Percentiles rank a stretch among this genome's conserved stretches.
These are phyloP conservation scores for Penstemon eatonii DNA, from an alignment of 257 asterid genomes.

Conservation along the genomic window DNA sequence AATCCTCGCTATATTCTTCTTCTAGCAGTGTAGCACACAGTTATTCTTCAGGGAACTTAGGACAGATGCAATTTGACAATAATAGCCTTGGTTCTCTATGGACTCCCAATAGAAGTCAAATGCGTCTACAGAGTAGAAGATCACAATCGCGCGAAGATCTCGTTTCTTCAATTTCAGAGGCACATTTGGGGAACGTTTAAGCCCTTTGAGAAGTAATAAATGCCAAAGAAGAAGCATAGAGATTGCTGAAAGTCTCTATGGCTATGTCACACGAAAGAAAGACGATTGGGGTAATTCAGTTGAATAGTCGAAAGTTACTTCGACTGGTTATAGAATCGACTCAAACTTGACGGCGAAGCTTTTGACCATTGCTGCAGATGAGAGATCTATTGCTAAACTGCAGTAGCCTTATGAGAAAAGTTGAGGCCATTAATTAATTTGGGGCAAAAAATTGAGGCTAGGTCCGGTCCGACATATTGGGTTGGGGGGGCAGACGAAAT, in stretches of 20 bases:
- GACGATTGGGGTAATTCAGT: slow-evolving; percentile 2
- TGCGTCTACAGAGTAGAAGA: slow-evolving; percentile 46
- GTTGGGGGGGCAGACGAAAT: too few species aligned
- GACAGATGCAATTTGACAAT: slow-evolving; percentile 48
- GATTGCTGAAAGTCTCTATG: slow-evolving; percentile 6
- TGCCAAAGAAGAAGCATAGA: neutral
- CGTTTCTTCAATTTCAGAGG: slow-evolving; percentile 50
- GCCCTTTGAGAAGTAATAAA: neutral
- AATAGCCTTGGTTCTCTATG: slow-evolving; percentile 39
- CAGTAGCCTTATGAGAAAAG: neutral
- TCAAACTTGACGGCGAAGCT: slow-evolving; percentile 18
- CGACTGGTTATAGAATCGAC: slow-evolving; percentile 2
- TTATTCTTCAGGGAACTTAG: slow-evolving; percentile 59
- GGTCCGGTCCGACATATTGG: too few species aligned
- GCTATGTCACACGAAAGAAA: neutral
- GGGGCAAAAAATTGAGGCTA: too few species aligned
- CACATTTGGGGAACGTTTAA: slow-evolving; percentile 46
- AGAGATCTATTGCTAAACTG: slow-evolving; percentile 2
- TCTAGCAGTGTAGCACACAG: slow-evolving; percentile 63
- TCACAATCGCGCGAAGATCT: slow-evolving; percentile 75
- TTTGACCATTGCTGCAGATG: neutral
- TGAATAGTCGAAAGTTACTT: neutral
- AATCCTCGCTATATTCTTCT: slow-evolving; percentile 51
- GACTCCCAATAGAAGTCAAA: slow-evolving; percentile 51
- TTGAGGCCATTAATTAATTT: neutral